A percentile compares a stretch with the other conserved stretches of the same genome.
These are phyloP conservation scores for Starmera caribaea DNA, from an alignment of 805 yeast genomes.

Conservation along the genomic window DNA sequence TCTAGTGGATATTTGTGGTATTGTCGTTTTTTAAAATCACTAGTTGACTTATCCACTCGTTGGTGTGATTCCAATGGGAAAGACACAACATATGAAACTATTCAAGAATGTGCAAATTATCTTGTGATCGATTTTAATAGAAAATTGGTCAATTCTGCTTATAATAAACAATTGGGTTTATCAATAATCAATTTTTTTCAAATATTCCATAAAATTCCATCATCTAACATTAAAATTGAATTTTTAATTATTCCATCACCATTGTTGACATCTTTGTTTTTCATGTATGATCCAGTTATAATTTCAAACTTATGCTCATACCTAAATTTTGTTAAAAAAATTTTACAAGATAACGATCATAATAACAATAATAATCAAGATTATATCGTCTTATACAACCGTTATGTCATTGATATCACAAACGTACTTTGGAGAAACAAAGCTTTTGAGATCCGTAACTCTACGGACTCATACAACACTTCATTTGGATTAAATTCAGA, in stretches of 20 bases:
- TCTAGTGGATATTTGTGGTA: conserved; percentile 5
- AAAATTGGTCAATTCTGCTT: not conserved
- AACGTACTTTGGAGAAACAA: conserved; percentile 49
- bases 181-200: conserved; percentile 6
- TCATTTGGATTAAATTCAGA: conserved; percentile 22
- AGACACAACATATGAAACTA: not conserved
- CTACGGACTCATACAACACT: conserved; percentile 20
- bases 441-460: conserved; percentile 30
- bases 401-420: conserved; percentile 45
- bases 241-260: conserved; percentile 30
- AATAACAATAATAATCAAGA: conserved; percentile 8
- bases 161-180: conserved; percentile 3
- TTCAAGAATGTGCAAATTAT: not conserved
- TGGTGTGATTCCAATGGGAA: too few species aligned
- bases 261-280: conserved; percentile 27
- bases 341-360: conserved; percentile 6
- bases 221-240: conserved; percentile 8
- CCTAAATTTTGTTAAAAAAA: conserved; percentile 25
- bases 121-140: not conserved
- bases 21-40: conserved; percentile 2
- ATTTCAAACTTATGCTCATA: conserved; percentile 38
- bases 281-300: conserved; percentile 33
- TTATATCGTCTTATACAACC: conserved; percentile 31
- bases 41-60: not conserved
- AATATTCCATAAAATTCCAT: conserved; percentile 12